A percentile compares a stretch with the other conserved stretches of the same genome.
These are phyloP conservation scores for Dioscorea zingiberensis DNA, from an alignment of 106 monocot genomes.

Conservation along the genomic window DNA sequence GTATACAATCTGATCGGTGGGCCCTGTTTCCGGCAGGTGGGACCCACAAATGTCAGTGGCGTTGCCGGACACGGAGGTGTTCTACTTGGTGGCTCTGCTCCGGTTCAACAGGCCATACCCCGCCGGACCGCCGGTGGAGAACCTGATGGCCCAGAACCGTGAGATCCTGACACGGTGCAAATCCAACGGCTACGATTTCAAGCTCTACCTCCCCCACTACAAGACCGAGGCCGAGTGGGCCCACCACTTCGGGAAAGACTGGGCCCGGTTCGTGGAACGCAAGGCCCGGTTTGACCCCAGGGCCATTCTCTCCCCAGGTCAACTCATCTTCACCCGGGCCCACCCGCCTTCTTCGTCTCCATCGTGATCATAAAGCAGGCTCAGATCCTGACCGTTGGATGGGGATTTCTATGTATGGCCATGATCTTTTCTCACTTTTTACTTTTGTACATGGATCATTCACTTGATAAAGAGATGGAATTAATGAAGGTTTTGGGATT, in stretches of 20 bases:
- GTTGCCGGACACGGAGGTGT: slow-evolving; percentile 62
- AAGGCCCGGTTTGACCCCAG: slow-evolving; percentile 69
- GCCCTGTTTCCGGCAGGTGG: slow-evolving; percentile 42
- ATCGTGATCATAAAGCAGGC: too few species aligned
- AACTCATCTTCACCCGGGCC: slow-evolving; percentile 50
- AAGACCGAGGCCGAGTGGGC: slow-evolving; percentile 49
- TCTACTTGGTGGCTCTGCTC: slow-evolving; percentile 93
- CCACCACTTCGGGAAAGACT: slow-evolving; percentile 60
- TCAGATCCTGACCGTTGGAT: too few species aligned
- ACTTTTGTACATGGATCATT: too few species aligned
- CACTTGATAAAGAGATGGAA: too few species aligned
- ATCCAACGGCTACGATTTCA: slow-evolving; percentile 75
- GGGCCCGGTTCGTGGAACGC: slow-evolving; percentile 58
- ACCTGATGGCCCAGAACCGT: slow-evolving; percentile 64
- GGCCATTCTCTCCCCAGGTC: slow-evolving; percentile 76
- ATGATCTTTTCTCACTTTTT: too few species aligned
- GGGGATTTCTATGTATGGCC: too few species aligned
- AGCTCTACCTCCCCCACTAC: slow-evolving; percentile 88
- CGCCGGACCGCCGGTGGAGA: slow-evolving; percentile 45
- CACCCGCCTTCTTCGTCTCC: too few species aligned
- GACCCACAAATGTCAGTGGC: slow-evolving; percentile 68
- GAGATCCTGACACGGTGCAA: slow-evolving; percentile 48
- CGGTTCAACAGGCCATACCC: slow-evolving; percentile 57
- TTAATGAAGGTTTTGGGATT: too few species aligned
- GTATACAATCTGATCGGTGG: background rate